Conservation (phyloP, 805 yeast genomes). For the Yarrowia sp. region DNA sequence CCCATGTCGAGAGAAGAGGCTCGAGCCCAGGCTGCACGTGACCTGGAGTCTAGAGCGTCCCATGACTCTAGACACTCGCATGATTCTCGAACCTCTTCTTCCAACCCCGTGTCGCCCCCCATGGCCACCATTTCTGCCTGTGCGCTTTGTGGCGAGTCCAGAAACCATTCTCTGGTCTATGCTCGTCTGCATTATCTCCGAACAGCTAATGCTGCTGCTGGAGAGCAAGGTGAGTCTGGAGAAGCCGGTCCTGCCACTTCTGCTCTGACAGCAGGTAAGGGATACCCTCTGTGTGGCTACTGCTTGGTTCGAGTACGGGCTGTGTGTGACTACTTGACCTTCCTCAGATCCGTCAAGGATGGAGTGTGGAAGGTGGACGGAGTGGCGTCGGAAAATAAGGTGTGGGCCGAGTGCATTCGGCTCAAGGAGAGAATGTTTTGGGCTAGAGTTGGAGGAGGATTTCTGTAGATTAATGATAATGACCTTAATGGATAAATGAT, state of each 20-base stretch:
- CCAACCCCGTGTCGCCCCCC: constrained; percentile 47
- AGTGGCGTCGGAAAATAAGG: constrained; percentile 39
- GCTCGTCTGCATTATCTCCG: constrained; percentile 73
- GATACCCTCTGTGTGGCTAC: constrained; percentile 73
- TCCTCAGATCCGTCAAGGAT: constrained; percentile 60
- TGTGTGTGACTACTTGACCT: constrained; percentile 78
- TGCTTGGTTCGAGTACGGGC: constrained; percentile 79
- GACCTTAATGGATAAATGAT: background rate
- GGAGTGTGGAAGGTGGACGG: constrained; percentile 58
- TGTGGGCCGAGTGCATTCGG: constrained; percentile 64
- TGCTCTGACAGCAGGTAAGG: constrained; percentile 33
- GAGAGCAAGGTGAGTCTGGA: constrained; percentile 27
- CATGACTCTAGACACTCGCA: constrained; percentile 3
- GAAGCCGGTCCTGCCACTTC: constrained; percentile 1
- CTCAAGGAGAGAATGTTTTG: constrained; percentile 75
- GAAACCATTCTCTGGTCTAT: constrained; percentile 69
- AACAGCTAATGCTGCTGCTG: constrained; percentile 36
- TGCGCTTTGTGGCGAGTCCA: constrained; percentile 76
- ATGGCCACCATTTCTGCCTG: constrained; percentile 76
- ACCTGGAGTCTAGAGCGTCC: constrained; percentile 1
- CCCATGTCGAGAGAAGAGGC: constrained; percentile 19
- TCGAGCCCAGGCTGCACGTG: constrained; percentile 1
- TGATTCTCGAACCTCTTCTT: background rate
- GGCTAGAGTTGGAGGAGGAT: constrained; percentile 64
- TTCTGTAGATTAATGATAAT: background rate